Evolutionary conservation across 768 basidiomycete genomes (phyloP), one percentile per base, ranked within the genome.

Genomic region (Podaxis pistillaris): DNA sequence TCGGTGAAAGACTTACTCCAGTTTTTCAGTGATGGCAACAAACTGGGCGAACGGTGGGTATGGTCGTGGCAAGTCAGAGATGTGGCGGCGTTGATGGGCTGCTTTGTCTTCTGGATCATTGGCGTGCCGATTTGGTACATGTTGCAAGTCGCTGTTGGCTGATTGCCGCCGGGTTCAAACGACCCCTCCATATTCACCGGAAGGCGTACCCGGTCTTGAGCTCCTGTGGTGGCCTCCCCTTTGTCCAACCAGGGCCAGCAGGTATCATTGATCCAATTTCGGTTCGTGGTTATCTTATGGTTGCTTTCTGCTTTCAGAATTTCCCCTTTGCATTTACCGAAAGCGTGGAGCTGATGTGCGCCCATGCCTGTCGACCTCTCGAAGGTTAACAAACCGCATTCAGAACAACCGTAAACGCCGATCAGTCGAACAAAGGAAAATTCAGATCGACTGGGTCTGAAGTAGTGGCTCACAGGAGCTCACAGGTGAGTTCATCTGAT

Each of bases 111-210:
- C 28, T 33, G 51, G 28, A 28, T 15, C 30, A 28, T 44, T 15
- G 41, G 53, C 9, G 2, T 55, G 53, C 53, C 36, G 3, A 33
- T 36, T 55, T 55, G 4, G 53, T 55, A 5, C 36, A 40, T 56
- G 55, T 56, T 56, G 55, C 38, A 26, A 4, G 53, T 41, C 24
- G 38, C 24, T 12, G 22, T 40, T 13, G 26, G 40, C 28, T 56
- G 56, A 56, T 56, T 56, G 56, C 56, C 56, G 41, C 41, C 56
- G 41, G 56, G 49, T 44, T 36, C 22, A 26, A 44, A 28, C 13
- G 17, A 40, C 11, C 19, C 44, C 33, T 57, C 40, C 56, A 46
- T 57, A 46, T 41, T 57, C 22, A 30, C 56, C 56, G 56, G 56
- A 57, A 44, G 40, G 38, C 38, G 11, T 22, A 44, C 13, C 56